Base-by-base conservation (phyloP, 108 stramenopile species). In the Conticribra guillardii region DNA sequence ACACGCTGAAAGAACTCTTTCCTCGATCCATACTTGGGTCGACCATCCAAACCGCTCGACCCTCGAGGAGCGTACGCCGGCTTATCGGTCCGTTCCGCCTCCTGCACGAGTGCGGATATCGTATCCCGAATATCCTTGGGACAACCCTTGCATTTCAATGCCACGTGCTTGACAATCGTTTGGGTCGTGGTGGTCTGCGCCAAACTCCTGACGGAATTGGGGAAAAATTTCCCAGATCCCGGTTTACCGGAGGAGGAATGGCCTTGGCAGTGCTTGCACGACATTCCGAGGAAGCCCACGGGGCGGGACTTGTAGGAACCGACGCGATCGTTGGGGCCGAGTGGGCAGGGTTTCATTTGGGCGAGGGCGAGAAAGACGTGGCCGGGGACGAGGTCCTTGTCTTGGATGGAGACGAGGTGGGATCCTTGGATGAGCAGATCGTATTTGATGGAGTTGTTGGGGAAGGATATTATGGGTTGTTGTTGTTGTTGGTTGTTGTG, bases 141-240 rank as follows among this genome's bases (percentile, higher is more conserved):
- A 37, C 83, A 82, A 66, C 74, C 72, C 23, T 83, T 69, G 69
- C 89, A 90, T 44, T 88, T 86, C 34, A 59, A 55, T 11, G 79
- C 79, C 52, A 90, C 79, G 62, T 90, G 87, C 75, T 92, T 92
- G 48, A 92, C 75, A 47, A 92, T 89, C 8, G 91, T 88, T 56
- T 88, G 88, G 54, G 71, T 79, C 0, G 91, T 92, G 0, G 91
- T 92, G 9, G 91, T 92, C 63, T 92, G 91, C 2, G 87, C 85
- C n/a, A 92, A 67, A 56, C 80, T 84, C 19, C 85, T 76, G 16
- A 83, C 64, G 22, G 85, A 82, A 49, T 80, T 85, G 5, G 91
- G 91, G 51, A 82, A 92, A 69, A 80, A 92, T 2, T 81, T 69
- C 33, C 90, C 90, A 73, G 81, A 85, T 24, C 87, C 85, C 7